Base-by-base conservation (phyloP, 2,329 filamentous ascomycete species). In the Penicillium sclerotigenum region DNA sequence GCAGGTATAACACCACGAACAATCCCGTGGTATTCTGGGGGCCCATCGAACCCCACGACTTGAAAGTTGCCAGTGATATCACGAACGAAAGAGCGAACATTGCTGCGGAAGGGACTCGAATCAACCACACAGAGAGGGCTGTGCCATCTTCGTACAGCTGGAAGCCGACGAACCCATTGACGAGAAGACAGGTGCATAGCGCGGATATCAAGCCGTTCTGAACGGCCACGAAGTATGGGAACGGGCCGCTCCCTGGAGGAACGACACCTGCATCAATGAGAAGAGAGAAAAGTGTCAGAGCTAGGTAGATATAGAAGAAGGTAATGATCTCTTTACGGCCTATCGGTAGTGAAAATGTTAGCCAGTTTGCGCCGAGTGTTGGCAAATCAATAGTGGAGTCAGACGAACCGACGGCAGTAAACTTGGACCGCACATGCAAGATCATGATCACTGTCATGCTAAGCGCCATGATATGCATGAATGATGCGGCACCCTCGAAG, bases 141-240 rank as follows among this genome's bases (percentile, higher is more conserved):
- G 94, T 99, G 48, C 94, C 94, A 68, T 99, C 94, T 75, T 99
- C 94, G 74, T 99, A 99, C 13, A 99, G 81, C 76, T 97, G 94
- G 76, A 99, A 99, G 33, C 94, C 94, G 52, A 99, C 93, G 70
- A 99, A 99, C 41, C 94, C 94, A 74, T 97, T 97, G 80, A 99
- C 92, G 66, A 97, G 79, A 54, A 99, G 80, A 72, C 89, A 95
- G 26, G 91, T 93, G 71, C 94, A 88, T 28, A 96, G 82, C 0
- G 94, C 90, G 34, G 91, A 96, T 22, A 87, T 80, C 51, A 99
- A 80, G 14, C 93, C 94, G 60, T 87, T 88, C 69, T 99, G 94
- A 6, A 88, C 84, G 11, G 91, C 89, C 62, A 90, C 89, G 70
- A 99, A 97, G 79, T 96, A 99, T 0, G 92, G 88, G 68, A 92